Base-by-base conservation (phyloP, 1,284 basidiomycete species). In the Tylopilus orsonianus region DNA sequence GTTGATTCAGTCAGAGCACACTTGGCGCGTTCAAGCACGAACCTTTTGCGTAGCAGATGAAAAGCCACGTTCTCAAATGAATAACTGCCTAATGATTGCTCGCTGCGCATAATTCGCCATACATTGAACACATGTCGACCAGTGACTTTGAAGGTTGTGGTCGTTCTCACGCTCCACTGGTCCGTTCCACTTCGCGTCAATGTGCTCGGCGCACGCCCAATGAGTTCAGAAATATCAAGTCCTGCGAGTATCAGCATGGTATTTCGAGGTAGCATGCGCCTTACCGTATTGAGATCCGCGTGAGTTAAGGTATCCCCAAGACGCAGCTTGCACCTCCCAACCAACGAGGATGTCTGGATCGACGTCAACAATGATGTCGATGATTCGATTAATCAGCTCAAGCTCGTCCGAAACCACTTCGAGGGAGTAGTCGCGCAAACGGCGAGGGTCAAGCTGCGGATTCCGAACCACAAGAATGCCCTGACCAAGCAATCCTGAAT, bases 261-360 rank as follows among this genome's bases (percentile, higher is more conserved):
- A 41, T 24, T n/a, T 27, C 8, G 10, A 12, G 27, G 20, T 43
- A 37, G 19, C 13, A 30, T 41, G 34, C 47, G 32, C 39, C 36
- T 46, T 54, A 90, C 90, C 83, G 54, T 85, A 83, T 9, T 71
- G 68, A 51, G 68, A 66, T 24, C 83, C 87, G 39, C 95, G 77
- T n/a, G 81, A 80, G 44, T 78, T 73, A 1, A 97, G 69, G 67
- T 94, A 98, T 0, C 94, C 94, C 96, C 96, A 99, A 2, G 90
- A 93, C 0, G 80, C 75, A 14, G 78, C 77, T 62, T 97, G 91
- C 12, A 97, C 78, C 57, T 99, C 95, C 90, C 93, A 98, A 8
- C 96, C 96, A 0, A 83, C 79, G 2, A 99, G 65, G 36, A 97
- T 86, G 64, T 99, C 96, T 0, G 96, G 96, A 67, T 99, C 93